Percentiles rank a stretch among this genome's conserved stretches.
Conservation (phyloP, 208 protist species). For the Borovskyia barvae region DNA sequence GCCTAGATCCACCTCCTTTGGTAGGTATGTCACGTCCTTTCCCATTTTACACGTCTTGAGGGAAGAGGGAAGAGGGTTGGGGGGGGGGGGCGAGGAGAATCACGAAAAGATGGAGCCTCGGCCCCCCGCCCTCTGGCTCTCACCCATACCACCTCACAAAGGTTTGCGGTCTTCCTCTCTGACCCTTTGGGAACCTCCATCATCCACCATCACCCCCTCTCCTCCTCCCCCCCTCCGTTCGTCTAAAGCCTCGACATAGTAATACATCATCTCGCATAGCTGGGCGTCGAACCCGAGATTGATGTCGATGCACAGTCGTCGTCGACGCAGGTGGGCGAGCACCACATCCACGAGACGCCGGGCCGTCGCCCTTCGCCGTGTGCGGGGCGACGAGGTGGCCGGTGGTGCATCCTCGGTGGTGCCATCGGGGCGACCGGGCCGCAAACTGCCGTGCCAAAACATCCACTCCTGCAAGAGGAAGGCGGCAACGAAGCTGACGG, state of each 20-base stretch:
- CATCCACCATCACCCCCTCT: neutral
- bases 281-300: slow-evolving; percentile 28
- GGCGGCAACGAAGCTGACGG: slow-evolving; percentile 53
- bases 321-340: slow-evolving; percentile 15
- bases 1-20: no score
- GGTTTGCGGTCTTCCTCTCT: no score
- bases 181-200: no score
- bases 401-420: neutral
- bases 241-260: slow-evolving; percentile 3
- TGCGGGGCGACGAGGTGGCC: neutral
- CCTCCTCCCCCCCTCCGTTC: neutral
- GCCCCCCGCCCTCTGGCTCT: no score
- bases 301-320: slow-evolving; percentile 23
- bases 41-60: no score
- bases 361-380: neutral
- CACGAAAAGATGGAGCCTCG: no score
- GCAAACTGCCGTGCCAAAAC: slow-evolving; percentile 15
- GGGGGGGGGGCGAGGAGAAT: no score
- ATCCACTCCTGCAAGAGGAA: slow-evolving; percentile 58
- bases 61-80: no score
- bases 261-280: slow-evolving; percentile 10
- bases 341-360: slow-evolving; percentile 19
- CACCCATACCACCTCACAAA: no score
- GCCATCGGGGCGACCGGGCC: neutral
- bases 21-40: no score